These are phyloP conservation scores for Astragalus glycyphyllos DNA, from an alignment of 306 rosid species.

Conservation along the genomic window DNA sequence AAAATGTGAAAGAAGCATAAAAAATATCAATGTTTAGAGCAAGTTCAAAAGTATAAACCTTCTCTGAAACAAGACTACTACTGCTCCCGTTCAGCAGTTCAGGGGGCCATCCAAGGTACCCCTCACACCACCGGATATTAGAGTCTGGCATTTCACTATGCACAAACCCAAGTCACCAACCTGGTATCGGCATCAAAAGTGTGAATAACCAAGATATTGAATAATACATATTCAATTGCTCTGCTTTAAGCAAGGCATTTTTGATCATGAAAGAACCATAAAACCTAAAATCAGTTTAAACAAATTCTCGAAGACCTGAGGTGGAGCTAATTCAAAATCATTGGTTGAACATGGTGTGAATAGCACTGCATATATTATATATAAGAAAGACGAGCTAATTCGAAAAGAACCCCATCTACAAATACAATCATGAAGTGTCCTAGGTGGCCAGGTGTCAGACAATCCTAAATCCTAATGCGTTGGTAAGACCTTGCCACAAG, in stretches of 20 bases:
- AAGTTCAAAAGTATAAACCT: slow-evolving; percentile 54
- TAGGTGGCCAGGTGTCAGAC: not conserved
- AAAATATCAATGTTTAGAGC: slow-evolving; percentile 20
- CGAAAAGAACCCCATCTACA: not conserved
- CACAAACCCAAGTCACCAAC: slow-evolving; percentile 97
- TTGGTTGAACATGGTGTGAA: slow-evolving; percentile 20
- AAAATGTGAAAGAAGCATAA: slow-evolving; percentile 14
- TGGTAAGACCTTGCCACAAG: not conserved
- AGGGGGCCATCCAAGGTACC: slow-evolving; percentile 99
- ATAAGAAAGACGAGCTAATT: not conserved
- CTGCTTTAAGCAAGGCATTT: not conserved
- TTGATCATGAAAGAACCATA: slow-evolving; percentile 27
- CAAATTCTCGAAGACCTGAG: not conserved
- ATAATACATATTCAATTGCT: slow-evolving; percentile 21
- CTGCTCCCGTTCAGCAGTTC: slow-evolving; percentile 94
- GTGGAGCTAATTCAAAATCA: slow-evolving; percentile 26
- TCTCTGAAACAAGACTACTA: slow-evolving; percentile 93
- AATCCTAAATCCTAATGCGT: not conserved
- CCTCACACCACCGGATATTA: slow-evolving; percentile 93
- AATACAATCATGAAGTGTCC: not conserved
- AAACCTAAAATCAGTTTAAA: slow-evolving; percentile 23
- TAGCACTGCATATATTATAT: slow-evolving; percentile 3
- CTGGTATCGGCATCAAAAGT: slow-evolving; percentile 49
- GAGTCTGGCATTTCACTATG: slow-evolving; percentile 89
- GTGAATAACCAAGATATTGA: slow-evolving; percentile 36